These are phyloP conservation scores for Ustilago xerochloae DNA, from an alignment of 1,284 basidiomycete genomes.

Conservation along the genomic window DNA sequence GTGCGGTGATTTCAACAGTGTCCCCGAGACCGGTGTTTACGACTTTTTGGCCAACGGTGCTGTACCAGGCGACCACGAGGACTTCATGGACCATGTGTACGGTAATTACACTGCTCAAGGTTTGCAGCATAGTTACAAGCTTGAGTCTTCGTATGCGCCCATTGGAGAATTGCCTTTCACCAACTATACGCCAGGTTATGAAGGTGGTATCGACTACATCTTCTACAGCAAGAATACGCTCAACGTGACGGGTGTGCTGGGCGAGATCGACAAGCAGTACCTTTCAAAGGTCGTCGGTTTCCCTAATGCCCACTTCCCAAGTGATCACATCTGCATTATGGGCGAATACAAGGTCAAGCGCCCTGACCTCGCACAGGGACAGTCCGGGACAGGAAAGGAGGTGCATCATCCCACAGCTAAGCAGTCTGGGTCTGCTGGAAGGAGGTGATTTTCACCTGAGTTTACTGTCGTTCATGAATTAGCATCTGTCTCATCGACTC, in stretches of 20 bases:
- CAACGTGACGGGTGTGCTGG: slow-evolving; percentile 85
- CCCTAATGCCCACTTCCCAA: slow-evolving; percentile 93
- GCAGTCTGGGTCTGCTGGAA: slow-evolving; percentile 9
- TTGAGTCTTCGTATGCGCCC: slow-evolving; percentile 82
- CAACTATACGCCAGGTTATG: slow-evolving; percentile 81
- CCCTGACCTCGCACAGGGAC: slow-evolving; percentile 1
- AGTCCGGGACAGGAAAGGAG: slow-evolving; percentile 15
- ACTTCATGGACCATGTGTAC: slow-evolving; percentile 92
- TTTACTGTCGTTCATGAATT: background rate
- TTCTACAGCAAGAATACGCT: slow-evolving; percentile 87
- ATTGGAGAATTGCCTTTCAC: slow-evolving; percentile 77
- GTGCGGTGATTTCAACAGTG: slow-evolving; percentile 94
- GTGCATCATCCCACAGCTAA: slow-evolving; percentile 22
- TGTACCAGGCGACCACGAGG: slow-evolving; percentile 79
- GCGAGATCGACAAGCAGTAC: slow-evolving; percentile 87
- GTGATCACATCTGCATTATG: slow-evolving; percentile 66
- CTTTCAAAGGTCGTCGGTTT: slow-evolving; percentile 93
- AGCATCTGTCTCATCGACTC: background rate
- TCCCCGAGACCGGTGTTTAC: slow-evolving; percentile 87
- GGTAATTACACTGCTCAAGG: slow-evolving; percentile 93
- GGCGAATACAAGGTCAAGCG: slow-evolving; percentile 65
- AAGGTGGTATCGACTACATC: slow-evolving; percentile 85
- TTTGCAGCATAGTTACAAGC: slow-evolving; percentile 79
- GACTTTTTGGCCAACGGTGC: slow-evolving; percentile 84
- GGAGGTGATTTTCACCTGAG: slow-evolving; percentile 2